These are phyloP conservation scores for Sinapis alba DNA, from an alignment of 441 rosid genomes.

Conservation along the genomic window DNA sequence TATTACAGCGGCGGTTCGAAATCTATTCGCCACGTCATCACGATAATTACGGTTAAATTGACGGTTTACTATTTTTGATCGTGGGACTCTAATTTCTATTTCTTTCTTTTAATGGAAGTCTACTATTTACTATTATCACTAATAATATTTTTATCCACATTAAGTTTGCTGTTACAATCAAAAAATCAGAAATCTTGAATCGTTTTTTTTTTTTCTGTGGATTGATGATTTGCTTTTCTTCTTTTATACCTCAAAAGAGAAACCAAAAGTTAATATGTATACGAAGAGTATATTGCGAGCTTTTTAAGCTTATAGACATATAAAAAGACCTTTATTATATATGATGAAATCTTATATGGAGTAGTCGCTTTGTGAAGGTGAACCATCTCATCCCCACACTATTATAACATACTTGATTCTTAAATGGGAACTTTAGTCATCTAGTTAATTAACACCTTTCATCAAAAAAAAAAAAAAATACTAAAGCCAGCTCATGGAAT, in stretches of 20 bases:
- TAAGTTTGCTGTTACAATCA: neutral
- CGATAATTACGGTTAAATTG: neutral
- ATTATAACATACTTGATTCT: neutral
- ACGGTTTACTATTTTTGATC: slow-evolving; percentile 24
- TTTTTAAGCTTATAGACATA: too few relatives aligned
- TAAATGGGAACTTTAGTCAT: neutral
- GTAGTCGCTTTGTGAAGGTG: neutral
- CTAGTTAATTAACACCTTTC: neutral
- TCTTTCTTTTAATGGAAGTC: neutral
- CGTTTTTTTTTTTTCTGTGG: neutral
- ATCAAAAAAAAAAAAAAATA: neutral
- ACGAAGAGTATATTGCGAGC: neutral
- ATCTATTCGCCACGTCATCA: slow-evolving; percentile 35
- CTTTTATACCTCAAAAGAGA: neutral
- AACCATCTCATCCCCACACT: neutral
- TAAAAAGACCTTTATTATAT: neutral
- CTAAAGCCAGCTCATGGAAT: neutral
- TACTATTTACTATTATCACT: neutral
- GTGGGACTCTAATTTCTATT: slow-evolving; percentile 7
- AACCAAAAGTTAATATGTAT: neutral
- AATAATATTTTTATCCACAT: neutral
- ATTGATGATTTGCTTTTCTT: slow-evolving; percentile 11
- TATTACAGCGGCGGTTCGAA: slow-evolving; percentile 31
- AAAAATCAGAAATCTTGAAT: neutral
- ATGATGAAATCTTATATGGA: neutral